phyloP scores from a whole-genome alignment of 2,329 filamentous ascomycete genomes.

The Clonostachys solani region DNA sequence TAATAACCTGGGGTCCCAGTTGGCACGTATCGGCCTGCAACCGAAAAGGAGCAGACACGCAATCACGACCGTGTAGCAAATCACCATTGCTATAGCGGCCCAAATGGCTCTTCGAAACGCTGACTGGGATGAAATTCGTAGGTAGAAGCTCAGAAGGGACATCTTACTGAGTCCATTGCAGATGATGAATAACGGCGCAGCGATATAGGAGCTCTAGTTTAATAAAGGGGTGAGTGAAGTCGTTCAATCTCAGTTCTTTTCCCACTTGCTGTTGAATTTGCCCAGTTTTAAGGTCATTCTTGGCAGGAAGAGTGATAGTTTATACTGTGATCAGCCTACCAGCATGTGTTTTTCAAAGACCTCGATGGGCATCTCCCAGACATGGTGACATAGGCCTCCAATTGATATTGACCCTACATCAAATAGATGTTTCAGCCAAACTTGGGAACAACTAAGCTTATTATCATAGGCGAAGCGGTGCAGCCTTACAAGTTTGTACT shows the following conservation, averaged over 20 bases:
- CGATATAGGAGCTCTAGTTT: conserved; percentile 16
- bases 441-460: no score
- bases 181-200: conserved; percentile 23
- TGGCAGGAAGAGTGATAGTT: no score
- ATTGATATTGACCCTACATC: conserved; percentile 15
- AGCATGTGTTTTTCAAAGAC: conserved; percentile 14
- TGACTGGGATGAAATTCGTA: conserved; percentile 25
- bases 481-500: no score
- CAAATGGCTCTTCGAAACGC: conserved; percentile 24
- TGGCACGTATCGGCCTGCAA: conserved; percentile 21
- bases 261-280: conserved; percentile 2
- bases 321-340: conserved; percentile 2
- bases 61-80: conserved; percentile 22
- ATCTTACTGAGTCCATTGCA: conserved; percentile 28
- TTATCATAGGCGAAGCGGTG: no score
- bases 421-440: no score
- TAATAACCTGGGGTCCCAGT: conserved; percentile 14
- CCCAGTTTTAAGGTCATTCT: no score
- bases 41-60: conserved; percentile 27
- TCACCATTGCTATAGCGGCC: conserved; percentile 18
- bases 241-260: no score
- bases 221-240: no score
- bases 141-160: conserved; percentile 30
- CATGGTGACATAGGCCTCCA: conserved; percentile 15
- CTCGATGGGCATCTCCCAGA: conserved; percentile 16